Evolutionary conservation across 1,139 yeast species (phyloP).

Genomic region (Saccharomyces hybrid): DNA sequence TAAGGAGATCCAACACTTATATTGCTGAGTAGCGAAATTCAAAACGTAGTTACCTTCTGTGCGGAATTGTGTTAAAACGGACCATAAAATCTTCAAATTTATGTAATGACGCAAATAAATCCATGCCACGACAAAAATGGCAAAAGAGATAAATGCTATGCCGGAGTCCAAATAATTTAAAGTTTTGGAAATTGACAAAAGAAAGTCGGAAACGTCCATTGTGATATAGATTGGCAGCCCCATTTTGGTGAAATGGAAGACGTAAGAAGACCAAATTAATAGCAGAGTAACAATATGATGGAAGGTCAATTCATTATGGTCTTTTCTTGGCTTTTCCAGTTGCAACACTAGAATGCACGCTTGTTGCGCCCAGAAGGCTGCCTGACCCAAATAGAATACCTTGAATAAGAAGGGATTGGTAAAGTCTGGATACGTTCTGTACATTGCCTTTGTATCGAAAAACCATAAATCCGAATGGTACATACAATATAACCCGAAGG

Average conservation of each 20-base stretch:
- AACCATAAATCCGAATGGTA: conserved; percentile 72
- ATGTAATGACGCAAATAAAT: conserved; percentile 77
- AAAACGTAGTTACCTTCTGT: conserved; percentile 73
- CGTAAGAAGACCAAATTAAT: conserved; percentile 73
- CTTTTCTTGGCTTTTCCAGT: conserved; percentile 88
- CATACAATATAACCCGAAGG: conserved; percentile 84
- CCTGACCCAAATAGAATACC: conserved; percentile 77
- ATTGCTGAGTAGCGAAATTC: conserved; percentile 81
- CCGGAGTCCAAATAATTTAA: conserved; percentile 69
- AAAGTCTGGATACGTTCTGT: conserved; percentile 72
- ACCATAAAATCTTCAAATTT: conserved; percentile 70
- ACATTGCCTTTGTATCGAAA: conserved; percentile 73
- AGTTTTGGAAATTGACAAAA: conserved; percentile 72
- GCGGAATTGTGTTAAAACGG: conserved; percentile 73
- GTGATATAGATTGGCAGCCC: conserved; percentile 83
- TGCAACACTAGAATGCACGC: conserved; percentile 68
- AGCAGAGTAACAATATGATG: conserved; percentile 88
- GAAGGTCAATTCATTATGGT: conserved; percentile 76
- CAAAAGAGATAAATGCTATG: conserved; percentile 54
- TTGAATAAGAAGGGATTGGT: conserved; percentile 64
- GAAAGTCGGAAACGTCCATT: conserved; percentile 89
- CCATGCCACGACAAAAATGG: conserved; percentile 66
- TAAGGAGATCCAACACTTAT: conserved; percentile 89
- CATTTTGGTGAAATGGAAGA: conserved; percentile 91
- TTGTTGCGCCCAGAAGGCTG: conserved; percentile 95